A percentile compares a stretch with the other conserved stretches of the same genome.
Conservation (phyloP, 257 asterid genomes). For the Gynochthodes officinalis region DNA sequence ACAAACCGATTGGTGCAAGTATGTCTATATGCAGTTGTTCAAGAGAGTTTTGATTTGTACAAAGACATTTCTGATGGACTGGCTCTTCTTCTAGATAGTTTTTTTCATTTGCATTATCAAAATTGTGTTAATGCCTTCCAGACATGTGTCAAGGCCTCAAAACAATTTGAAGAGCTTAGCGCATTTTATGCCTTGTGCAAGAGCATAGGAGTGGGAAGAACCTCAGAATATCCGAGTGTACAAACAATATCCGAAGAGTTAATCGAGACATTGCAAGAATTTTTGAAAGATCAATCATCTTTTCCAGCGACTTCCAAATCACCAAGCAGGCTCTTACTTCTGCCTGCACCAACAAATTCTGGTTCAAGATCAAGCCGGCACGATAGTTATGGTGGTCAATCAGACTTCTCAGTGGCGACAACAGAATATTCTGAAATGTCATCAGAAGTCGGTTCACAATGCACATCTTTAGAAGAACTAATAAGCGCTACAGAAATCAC, state of each 20-base stretch:
- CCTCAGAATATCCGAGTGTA: constrained; percentile 65
- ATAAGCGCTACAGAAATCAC: constrained; percentile 53
- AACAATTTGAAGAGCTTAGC: constrained; percentile 67
- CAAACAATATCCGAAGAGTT: constrained; percentile 59
- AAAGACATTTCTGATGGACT: constrained; percentile 75
- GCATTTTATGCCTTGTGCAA: constrained; percentile 55
- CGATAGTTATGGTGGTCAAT: constrained; percentile 38
- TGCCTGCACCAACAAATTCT: constrained; percentile 20
- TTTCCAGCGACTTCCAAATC: constrained; percentile 41
- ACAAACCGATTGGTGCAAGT: constrained; percentile 48
- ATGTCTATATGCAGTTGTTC: constrained; percentile 62
- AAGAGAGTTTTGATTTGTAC: constrained; percentile 75
- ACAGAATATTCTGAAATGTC: constrained; percentile 34
- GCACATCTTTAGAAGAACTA: constrained; percentile 64
- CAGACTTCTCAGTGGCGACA: constrained; percentile 44
- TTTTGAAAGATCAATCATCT: constrained; percentile 74
- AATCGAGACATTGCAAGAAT: constrained; percentile 65
- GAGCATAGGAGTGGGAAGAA: constrained; percentile 59
- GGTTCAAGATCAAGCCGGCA: constrained; percentile 20
- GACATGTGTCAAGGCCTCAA: constrained; percentile 60
- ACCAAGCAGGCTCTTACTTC: constrained; percentile 19
- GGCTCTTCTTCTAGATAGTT: constrained; percentile 56
- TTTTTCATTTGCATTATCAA: constrained; percentile 64
- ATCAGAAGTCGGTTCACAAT: constrained; percentile 47
- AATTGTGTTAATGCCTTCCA: constrained; percentile 64